phyloP scores from a whole-genome alignment of 202 grass and related monocot species.

The Schoenoplectus triqueter region DNA sequence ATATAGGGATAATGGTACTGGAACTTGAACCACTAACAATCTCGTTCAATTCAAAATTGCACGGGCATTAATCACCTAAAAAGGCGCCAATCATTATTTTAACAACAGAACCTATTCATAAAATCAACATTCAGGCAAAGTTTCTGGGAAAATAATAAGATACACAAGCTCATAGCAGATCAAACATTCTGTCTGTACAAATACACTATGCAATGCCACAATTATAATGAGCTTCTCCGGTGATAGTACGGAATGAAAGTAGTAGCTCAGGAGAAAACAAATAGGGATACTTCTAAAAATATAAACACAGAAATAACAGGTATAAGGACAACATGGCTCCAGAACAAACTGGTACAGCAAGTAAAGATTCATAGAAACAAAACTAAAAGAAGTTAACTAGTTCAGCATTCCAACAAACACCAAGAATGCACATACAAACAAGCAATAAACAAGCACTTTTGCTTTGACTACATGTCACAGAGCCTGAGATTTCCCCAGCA shows the following conservation, averaged over 20 bases:
- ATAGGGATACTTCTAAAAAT: neutral
- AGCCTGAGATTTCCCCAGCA: slow-evolving; percentile 29
- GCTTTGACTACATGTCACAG: slow-evolving; percentile 13
- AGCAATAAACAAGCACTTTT: slow-evolving; percentile 18
- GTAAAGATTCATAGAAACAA: neutral
- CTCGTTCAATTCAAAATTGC: no score
- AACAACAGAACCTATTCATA: neutral
- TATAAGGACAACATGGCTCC: neutral
- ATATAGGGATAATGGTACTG: no score
- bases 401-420: slow-evolving; percentile 5
- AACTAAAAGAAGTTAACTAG: neutral
- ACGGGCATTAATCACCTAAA: no score
- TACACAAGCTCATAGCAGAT: slow-evolving; percentile 13
- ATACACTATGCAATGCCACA: neutral
- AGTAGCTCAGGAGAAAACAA: neutral
- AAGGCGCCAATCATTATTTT: neutral
- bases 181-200: neutral
- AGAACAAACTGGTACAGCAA: slow-evolving; percentile 20
- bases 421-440: slow-evolving; percentile 21
- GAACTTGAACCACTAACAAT: no score
- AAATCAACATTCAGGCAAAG: neutral
- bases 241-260: neutral
- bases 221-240: neutral
- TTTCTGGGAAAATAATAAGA: neutral
- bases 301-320: neutral